phyloP scores from a whole-genome alignment of 2,329 filamentous ascomycete genomes.

The Botrytis sinoallii region DNA sequence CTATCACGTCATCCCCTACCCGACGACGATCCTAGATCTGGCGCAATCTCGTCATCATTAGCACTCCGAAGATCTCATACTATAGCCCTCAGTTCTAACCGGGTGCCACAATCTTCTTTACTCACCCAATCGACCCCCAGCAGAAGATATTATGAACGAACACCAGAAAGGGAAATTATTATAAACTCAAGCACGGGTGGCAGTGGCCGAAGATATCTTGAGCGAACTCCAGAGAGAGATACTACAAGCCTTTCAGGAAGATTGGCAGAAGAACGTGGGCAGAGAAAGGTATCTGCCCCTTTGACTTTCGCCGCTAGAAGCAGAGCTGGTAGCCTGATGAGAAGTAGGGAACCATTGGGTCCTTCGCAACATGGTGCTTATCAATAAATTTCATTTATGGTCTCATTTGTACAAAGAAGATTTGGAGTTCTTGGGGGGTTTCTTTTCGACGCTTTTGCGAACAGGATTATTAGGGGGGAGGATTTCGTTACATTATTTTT shows the following conservation, averaged over 20 bases:
- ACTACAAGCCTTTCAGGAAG: conserved; percentile 31
- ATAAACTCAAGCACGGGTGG: conserved; percentile 17
- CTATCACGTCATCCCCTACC: conserved; percentile 40
- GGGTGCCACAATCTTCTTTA: conserved; percentile 51
- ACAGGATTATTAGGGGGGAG: conserved; percentile 4
- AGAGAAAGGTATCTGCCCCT: conserved; percentile 33
- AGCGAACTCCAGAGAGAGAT: conserved; percentile 36
- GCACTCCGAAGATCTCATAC: conserved; percentile 33
- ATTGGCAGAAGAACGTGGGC: conserved; percentile 31
- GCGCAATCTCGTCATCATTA: not conserved
- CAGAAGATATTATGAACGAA: conserved; percentile 19
- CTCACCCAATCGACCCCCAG: conserved; percentile 36
- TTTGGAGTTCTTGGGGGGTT: conserved; percentile 1
- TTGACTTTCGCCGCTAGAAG: conserved; percentile 25
- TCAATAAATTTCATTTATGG: conserved; percentile 22
- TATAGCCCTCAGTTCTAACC: conserved; percentile 50
- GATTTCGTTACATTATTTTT: conserved; percentile 11
- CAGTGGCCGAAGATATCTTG: conserved; percentile 32
- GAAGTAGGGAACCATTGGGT: conserved; percentile 27
- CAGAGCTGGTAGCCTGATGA: conserved; percentile 30
- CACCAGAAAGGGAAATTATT: conserved; percentile 20
- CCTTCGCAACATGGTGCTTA: conserved; percentile 28
- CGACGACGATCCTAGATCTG: conserved; percentile 25
- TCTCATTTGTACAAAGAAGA: conserved; percentile 9
- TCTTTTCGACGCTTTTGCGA: not conserved